A percentile compares a stretch with the other conserved stretches of the same genome.
Conservation (phyloP, 108 stramenopile species). For the Pseudonitzschia pungens region DNA sequence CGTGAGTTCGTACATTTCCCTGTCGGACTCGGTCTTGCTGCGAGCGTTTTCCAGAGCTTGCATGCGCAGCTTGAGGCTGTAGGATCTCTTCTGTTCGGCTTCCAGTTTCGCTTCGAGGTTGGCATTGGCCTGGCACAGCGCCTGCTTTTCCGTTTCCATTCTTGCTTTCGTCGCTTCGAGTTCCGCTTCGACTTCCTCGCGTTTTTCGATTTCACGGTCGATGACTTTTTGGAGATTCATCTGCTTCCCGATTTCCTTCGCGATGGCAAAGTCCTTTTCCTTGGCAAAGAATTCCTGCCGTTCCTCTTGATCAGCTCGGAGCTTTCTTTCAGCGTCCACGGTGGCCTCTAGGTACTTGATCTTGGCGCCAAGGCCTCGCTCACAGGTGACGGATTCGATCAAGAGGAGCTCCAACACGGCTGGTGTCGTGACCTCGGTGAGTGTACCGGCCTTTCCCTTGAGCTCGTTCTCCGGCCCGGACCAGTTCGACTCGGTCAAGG, state of each 20-base stretch:
- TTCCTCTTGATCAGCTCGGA: not conserved
- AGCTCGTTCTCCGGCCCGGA: not conserved
- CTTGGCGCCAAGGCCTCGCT: not conserved
- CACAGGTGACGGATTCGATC: not conserved
- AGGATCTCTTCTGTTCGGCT: not conserved
- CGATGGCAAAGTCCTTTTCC: not conserved
- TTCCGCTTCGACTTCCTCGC: not conserved
- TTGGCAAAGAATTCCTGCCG: not conserved
- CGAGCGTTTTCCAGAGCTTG: not conserved
- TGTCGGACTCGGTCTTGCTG: not conserved
- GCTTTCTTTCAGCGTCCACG: not conserved
- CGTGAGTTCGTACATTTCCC: not conserved
- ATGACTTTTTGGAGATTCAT: not conserved
- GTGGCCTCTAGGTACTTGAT: too few species aligned
- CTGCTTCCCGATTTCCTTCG: not conserved
- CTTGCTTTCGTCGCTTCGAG: not conserved
- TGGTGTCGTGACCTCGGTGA: not conserved
- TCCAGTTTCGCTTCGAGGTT: not conserved
- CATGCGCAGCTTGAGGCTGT: not conserved
- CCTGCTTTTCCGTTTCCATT: not conserved
- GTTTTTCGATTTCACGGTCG: not conserved
- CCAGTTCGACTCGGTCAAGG: constrained; percentile 2
- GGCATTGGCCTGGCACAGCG: not conserved
- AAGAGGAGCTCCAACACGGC: not conserved
- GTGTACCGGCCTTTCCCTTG: not conserved